Base-by-base conservation (phyloP, 2,329 filamentous ascomycete species). In the Alternaria triticina region DNA sequence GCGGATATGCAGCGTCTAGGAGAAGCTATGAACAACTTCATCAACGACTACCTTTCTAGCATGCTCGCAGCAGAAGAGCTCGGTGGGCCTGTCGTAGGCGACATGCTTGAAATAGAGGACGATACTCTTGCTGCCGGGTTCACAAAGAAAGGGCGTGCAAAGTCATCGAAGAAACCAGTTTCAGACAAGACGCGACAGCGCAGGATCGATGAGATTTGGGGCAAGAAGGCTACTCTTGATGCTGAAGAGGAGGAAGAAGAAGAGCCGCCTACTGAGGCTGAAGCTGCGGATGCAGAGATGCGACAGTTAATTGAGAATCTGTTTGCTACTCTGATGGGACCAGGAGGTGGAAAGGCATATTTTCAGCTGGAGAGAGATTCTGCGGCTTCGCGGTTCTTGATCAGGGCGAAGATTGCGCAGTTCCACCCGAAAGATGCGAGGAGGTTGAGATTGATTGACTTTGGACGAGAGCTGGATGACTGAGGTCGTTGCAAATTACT, bases 1-100 rank as follows among this genome's bases (percentile, higher is more conserved):
- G 82, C 77, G 55, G 86, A 90, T 67, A 90, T 89, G 1, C 82
- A 83, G 2, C 83, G 82, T 45, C 82, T 96, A 15, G 86, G 91
- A 59, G 86, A 85, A 61, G 84, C 87, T 0, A 84, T 96, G 59
- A 87, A 90, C 66, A 82, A 82, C 15, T 96, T 96, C 73, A 89
- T 95, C 61, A 87, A 92, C 65, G 82, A 88, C 46, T 86, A 88
- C 44, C 84, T 97, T 1, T 91, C 91, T 1, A 81, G 87, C 4
- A 91, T 95, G 88, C 83, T 97, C 46, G 93, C 92, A 7, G 91
- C 92, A 1, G 93, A 96, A 80, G 91, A 94, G 73, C 84, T 94
- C 1, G 93, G 93, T 8, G 93, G 93, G 0, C 93, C 93, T 0
- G 90, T 94, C 11, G 92, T 94, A 1, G 92, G 93, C 4, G 90